Evolutionary conservation across 306 rosid species (phyloP), one percentile per base, ranked within the genome.

Genomic region (Castanea sativa): DNA sequence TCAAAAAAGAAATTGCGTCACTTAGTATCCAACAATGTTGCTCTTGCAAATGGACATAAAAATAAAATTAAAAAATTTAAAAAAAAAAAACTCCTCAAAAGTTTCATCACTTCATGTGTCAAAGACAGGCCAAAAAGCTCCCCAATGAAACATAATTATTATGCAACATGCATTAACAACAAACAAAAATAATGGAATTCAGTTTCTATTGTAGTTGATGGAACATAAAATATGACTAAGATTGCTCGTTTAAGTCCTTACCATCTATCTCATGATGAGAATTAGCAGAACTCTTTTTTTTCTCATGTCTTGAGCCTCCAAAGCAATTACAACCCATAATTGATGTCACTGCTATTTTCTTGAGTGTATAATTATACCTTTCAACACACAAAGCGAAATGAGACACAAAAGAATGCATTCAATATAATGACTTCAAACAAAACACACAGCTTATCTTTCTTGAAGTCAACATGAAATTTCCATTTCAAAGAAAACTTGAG

Each of bases 241-340:
- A 76, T 43, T 30, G 74, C 49, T 5, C n/a, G n/a, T 5, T 30
- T 73, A 77, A 64, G 78, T 38, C 38, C 90, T 80, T 81, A 95
- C 99, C 88, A 70, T 84, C 93, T 67, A 87, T 77, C 43, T 75
- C 93, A 20, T 51, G 63, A 30, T 76, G 49, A 80, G 76, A 59
- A 33, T 33, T 82, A 69, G 84, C 75, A 83, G 88, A 72, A 59
- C 71, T 78, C 53, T 74, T 81, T 79, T 79, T 86, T 82, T 70
- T 84, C 84, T 56, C 74, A 41, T 20, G 7, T 83, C 74, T 75
- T 78, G 89, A 83, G 84, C 88, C 79, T 56, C 97, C 90, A 84
- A 96, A 96, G 90, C 99, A 96, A 86, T 85, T 82, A 76, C 99
- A 96, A 81, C 86, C 80, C 99, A 96, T 96, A 75, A 73, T 86